Evolutionary conservation across 495 filamentous ascomycete species (phyloP).

Genomic region (Cairneyella variabilis): DNA sequence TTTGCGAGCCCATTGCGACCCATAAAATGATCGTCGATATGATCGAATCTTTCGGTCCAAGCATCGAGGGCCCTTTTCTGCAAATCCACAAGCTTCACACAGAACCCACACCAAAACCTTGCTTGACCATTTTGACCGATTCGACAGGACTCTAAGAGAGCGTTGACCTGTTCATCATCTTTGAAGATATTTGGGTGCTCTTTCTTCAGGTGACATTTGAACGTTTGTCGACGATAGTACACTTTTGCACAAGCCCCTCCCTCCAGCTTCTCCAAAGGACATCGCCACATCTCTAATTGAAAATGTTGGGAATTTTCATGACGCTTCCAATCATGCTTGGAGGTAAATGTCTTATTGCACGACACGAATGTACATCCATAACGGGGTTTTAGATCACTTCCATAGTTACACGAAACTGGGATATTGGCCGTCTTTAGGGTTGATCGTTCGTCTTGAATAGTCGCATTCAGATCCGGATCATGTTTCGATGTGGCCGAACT

Average conservation of each 20-base stretch:
- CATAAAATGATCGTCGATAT: conserved; percentile 76
- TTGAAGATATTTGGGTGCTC: background rate
- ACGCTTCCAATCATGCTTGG: conserved; percentile 93
- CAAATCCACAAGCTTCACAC: conserved; percentile 55
- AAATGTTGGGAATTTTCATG: conserved; percentile 86
- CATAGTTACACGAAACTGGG: no score
- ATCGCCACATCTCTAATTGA: conserved; percentile 68
- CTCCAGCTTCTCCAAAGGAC: conserved; percentile 36
- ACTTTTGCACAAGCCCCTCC: conserved; percentile 8
- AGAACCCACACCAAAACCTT: conserved; percentile 93
- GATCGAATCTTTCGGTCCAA: conserved; percentile 75
- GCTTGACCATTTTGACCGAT: conserved; percentile 64
- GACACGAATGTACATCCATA: background rate
- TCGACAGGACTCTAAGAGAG: background rate
- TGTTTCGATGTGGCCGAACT: no score
- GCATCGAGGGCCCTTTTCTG: conserved; percentile 51
- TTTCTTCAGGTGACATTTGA: background rate
- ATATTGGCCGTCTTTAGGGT: no score
- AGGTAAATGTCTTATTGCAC: conserved; percentile 76
- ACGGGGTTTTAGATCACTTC: no score
- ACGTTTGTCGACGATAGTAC: background rate
- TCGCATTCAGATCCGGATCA: no score
- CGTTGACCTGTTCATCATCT: background rate
- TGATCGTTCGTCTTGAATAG: no score
- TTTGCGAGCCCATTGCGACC: conserved; percentile 26